These are phyloP conservation scores for Pichia eremophila DNA, from an alignment of 805 yeast genomes.

Conservation along the genomic window DNA sequence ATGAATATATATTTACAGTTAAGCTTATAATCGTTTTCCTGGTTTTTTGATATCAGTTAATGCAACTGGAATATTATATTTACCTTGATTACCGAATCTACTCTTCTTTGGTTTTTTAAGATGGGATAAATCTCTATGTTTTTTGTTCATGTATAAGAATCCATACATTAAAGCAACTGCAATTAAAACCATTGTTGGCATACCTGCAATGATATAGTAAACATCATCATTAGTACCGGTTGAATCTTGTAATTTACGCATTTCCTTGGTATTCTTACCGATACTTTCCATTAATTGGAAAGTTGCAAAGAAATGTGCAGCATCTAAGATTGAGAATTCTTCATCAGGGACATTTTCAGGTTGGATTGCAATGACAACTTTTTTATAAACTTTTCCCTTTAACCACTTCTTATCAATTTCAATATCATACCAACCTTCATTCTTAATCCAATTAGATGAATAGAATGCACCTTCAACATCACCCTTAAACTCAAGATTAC, in stretches of 20 bases:
- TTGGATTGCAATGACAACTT: slow-evolving; percentile 61
- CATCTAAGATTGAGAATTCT: slow-evolving; percentile 46
- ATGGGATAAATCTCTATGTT: slow-evolving; percentile 44
- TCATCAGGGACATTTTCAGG: slow-evolving; percentile 59
- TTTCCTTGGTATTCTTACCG: slow-evolving; percentile 32
- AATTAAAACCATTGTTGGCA: slow-evolving; percentile 58
- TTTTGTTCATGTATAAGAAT: slow-evolving; percentile 47
- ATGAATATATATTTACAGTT: too few relatives aligned
- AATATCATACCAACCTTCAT: slow-evolving; percentile 57
- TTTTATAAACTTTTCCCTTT: slow-evolving; percentile 39
- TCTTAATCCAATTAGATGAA: slow-evolving; percentile 61
- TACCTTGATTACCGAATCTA: slow-evolving; percentile 26
- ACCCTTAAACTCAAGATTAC: slow-evolving; percentile 14
- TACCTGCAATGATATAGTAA: slow-evolving; percentile 52
- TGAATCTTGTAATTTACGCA: slow-evolving; percentile 25
- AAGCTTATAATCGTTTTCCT: slow-evolving; percentile 3
- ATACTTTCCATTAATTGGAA: slow-evolving; percentile 47
- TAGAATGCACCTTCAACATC: slow-evolving; percentile 38
- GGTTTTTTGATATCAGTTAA: slow-evolving; percentile 24
- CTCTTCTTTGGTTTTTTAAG: slow-evolving; percentile 31
- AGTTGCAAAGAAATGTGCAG: slow-evolving; percentile 34
- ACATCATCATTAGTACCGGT: slow-evolving; percentile 35
- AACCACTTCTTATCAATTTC: slow-evolving; percentile 60
- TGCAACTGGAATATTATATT: slow-evolving; percentile 20
- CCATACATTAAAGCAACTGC: slow-evolving; percentile 56